phyloP scores from a whole-genome alignment of 305 asterid genomes.

The Fraxinus nigra region DNA sequence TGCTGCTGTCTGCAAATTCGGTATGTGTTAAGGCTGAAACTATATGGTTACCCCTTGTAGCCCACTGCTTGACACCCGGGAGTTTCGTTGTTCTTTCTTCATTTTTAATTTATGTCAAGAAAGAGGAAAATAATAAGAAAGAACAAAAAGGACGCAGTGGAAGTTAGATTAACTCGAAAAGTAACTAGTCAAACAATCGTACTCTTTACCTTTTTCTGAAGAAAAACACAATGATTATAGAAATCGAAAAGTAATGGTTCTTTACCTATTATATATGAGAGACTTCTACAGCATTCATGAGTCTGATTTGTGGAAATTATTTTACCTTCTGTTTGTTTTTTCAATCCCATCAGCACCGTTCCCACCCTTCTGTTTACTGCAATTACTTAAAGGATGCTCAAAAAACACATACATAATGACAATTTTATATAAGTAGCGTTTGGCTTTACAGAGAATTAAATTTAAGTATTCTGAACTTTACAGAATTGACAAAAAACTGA shows the following conservation, averaged over 20 bases:
- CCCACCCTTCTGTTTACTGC: neutral
- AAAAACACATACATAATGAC: neutral
- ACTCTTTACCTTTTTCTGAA: neutral
- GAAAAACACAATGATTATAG: neutral
- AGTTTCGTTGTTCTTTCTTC: neutral
- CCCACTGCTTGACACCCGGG: neutral
- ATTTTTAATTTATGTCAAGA: neutral
- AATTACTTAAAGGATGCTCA: neutral
- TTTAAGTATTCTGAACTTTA: neutral
- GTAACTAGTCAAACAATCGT: constrained; percentile 13
- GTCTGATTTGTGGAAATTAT: neutral
- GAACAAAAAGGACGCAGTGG: neutral
- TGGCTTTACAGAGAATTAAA: neutral
- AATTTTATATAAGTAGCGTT: neutral
- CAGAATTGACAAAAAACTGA: neutral
- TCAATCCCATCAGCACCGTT: neutral
- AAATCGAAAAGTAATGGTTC: neutral
- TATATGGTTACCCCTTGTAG: neutral
- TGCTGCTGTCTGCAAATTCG: constrained; percentile 10
- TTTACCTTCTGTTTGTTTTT: neutral
- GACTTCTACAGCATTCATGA: neutral
- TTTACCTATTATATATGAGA: neutral
- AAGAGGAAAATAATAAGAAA: neutral
- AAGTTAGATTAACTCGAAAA: neutral
- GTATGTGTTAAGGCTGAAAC: neutral